These are phyloP conservation scores for Mycena albidolilacea DNA, from an alignment of 768 basidiomycete species.

Conservation along the genomic window DNA sequence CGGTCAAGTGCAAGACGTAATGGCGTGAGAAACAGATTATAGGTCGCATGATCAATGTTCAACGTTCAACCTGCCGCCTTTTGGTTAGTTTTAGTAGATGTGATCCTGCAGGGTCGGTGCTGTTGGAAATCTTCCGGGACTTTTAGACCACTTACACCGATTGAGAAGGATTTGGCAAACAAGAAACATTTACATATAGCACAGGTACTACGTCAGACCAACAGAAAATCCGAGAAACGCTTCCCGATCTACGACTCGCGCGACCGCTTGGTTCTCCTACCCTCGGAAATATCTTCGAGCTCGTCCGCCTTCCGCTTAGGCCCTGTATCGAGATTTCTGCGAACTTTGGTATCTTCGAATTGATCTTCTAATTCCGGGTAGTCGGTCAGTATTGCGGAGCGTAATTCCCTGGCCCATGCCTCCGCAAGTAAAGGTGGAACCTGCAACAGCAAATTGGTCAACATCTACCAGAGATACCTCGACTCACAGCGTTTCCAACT, in stretches of 20 bases:
- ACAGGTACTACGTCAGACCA: too few species aligned
- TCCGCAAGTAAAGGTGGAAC: conserved; percentile 8
- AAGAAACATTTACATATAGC: too few species aligned
- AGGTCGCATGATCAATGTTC: too few species aligned
- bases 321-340: background rate
- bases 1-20: too few species aligned
- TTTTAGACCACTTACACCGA: too few species aligned
- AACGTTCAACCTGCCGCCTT: too few species aligned
- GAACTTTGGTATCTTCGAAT: background rate
- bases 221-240: too few species aligned
- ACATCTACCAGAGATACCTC: background rate
- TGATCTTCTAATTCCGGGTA: background rate
- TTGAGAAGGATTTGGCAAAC: too few species aligned
- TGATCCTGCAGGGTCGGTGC: too few species aligned
- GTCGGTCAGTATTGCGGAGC: background rate
- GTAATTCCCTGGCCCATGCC: background rate
- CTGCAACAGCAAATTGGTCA: background rate
- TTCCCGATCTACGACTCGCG: background rate
- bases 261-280: background rate
- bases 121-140: too few species aligned
- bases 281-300: background rate
- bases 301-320: background rate
- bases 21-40: too few species aligned
- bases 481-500: conserved; percentile 16
- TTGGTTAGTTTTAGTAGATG: too few species aligned